Conservation (phyloP, 2,329 filamentous ascomycete genomes). For the Periconia sp. region DNA sequence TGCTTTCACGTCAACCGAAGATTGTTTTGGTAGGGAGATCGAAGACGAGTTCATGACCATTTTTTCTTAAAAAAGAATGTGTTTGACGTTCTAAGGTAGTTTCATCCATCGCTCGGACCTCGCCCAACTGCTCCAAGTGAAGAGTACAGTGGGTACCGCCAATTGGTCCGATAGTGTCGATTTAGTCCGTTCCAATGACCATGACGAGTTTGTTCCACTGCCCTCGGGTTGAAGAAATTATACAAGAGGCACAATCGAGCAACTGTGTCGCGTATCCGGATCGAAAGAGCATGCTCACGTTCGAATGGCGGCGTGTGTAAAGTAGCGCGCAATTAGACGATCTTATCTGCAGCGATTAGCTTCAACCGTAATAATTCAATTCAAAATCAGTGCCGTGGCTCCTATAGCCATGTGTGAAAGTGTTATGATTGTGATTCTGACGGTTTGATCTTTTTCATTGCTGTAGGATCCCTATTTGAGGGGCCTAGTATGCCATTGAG, state of each 20-base stretch:
- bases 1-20: constrained; percentile 69
- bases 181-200: too few relatives aligned
- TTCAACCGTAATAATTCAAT: constrained; percentile 11
- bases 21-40: constrained; percentile 62
- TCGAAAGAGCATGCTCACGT: constrained; percentile 63
- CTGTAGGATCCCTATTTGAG: constrained; percentile 26
- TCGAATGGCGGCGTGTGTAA: constrained; percentile 54
- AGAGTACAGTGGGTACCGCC: too few relatives aligned
- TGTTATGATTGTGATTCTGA: constrained; percentile 16
- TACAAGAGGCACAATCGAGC: constrained; percentile 58
- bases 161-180: too few relatives aligned
- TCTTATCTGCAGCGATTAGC: constrained; percentile 8
- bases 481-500: constrained; percentile 40
- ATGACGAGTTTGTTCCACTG: constrained; percentile 66
- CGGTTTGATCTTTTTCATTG: constrained; percentile 41
- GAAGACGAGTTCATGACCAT: constrained; percentile 59
- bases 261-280: constrained; percentile 67
- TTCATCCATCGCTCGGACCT: too few relatives aligned
- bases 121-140: too few relatives aligned
- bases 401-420: background rate
- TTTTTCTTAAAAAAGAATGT: too few relatives aligned
- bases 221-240: too few relatives aligned
- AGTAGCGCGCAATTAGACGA: too few relatives aligned
- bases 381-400: too few relatives aligned
- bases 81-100: too few relatives aligned